Evolutionary conservation across 2,329 filamentous ascomycete species (phyloP).

Genomic region (Arthrobotrys sinensis): DNA sequence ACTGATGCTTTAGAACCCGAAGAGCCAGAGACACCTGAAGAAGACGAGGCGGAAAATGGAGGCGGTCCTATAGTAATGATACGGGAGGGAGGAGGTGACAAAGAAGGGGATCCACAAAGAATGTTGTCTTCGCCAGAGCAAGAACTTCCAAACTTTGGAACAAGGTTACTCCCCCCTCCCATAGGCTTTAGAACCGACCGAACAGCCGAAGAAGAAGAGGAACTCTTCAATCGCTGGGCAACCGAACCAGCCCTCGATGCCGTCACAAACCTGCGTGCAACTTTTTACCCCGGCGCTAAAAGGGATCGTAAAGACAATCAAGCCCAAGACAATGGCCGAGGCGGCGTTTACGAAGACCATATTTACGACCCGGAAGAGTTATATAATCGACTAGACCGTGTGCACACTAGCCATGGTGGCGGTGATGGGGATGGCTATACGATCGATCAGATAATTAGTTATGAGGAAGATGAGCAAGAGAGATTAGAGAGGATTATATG

Average conservation of each 20-base stretch:
- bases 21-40: too few relatives aligned
- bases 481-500: not conserved
- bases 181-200: not conserved
- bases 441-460: slow-evolving; percentile 2
- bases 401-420: not conserved
- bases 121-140: too few relatives aligned
- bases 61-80: too few relatives aligned
- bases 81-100: too few relatives aligned
- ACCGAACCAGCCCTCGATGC: not conserved
- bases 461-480: slow-evolving; percentile 8
- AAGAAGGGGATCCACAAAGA: too few relatives aligned
- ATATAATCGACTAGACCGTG: not conserved
- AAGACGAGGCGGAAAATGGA: too few relatives aligned
- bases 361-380: slow-evolving; percentile 9
- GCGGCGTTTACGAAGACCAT: not conserved
- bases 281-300: too few relatives aligned
- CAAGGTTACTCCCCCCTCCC: too few relatives aligned
- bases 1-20: too few relatives aligned
- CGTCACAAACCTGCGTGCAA: not conserved
- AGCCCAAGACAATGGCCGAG: not conserved
- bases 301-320: not conserved
- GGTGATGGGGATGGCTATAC: slow-evolving; percentile 6
- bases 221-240: slow-evolving; percentile 8
- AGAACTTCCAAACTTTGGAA: too few relatives aligned
- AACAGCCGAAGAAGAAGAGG: not conserved